Conservation (phyloP, 148 eudicot genomes). For the Cornus florida region DNA sequence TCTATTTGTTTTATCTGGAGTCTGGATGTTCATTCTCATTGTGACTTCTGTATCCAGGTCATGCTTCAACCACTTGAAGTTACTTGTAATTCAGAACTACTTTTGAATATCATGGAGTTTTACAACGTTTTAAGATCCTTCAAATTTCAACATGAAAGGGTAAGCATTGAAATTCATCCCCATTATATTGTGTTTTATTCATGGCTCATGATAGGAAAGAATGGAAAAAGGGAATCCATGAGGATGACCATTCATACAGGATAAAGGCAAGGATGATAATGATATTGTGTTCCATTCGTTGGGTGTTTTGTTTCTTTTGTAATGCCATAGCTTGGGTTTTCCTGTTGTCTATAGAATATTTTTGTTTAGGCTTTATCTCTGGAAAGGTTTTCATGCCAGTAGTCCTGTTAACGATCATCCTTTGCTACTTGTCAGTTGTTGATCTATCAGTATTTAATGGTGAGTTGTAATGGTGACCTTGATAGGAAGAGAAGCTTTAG, state of each 20-base stretch:
- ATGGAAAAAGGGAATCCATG: no score
- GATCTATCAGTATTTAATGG: neutral
- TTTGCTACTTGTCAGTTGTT: neutral
- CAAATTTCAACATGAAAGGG: slow-evolving; percentile 61
- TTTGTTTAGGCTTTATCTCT: neutral
- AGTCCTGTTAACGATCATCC: neutral
- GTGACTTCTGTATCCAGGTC: slow-evolving; percentile 45
- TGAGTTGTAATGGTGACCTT: neutral
- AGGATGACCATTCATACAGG: no score
- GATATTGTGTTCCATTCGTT: neutral
- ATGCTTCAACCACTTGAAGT: slow-evolving; percentile 61
- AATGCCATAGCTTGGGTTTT: neutral
- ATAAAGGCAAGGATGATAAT: no score
- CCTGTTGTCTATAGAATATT: neutral
- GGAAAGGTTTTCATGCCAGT: neutral
- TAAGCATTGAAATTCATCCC: slow-evolving; percentile 25
- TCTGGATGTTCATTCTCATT: neutral
- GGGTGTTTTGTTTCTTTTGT: neutral
- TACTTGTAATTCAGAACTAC: slow-evolving; percentile 48
- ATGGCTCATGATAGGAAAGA: no score
- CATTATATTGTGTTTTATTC: neutral
- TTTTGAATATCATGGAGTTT: slow-evolving; percentile 52
- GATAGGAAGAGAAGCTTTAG: no score
- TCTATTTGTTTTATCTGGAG: neutral
- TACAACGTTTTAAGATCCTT: slow-evolving; percentile 40